phyloP scores from a whole-genome alignment of 352 stramenopile genomes.

The Achlya hypogyna region DNA sequence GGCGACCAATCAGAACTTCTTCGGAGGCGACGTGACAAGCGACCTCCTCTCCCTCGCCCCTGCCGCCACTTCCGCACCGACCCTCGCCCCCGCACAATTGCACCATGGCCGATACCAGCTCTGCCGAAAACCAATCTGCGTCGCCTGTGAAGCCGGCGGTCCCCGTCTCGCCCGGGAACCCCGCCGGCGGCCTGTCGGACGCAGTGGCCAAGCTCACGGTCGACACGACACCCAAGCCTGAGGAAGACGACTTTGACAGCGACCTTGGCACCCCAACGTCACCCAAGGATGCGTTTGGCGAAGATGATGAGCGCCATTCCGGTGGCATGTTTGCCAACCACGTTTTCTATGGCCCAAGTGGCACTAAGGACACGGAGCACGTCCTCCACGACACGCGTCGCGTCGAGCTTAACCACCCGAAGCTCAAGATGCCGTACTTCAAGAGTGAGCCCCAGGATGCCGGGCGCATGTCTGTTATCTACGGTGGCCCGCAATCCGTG shows the following conservation, averaged over 20 bases:
- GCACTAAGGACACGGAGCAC: neutral
- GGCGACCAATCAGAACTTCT: neutral
- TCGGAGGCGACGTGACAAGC: neutral
- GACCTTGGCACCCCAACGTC: slow-evolving; percentile 5
- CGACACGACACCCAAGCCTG: neutral
- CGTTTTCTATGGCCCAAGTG: slow-evolving; percentile 2
- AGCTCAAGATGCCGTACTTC: slow-evolving; percentile 2
- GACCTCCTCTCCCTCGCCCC: neutral
- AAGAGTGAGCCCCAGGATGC: slow-evolving; percentile 9
- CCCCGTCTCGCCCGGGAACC: neutral
- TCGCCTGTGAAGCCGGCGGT: neutral
- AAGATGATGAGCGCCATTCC: neutral
- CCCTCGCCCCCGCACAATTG: too few species aligned
- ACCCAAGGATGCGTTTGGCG: slow-evolving; percentile 11
- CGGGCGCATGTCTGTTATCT: neutral
- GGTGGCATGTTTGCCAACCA: slow-evolving; percentile 9
- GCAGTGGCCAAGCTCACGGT: neutral
- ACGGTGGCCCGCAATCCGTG: neutral
- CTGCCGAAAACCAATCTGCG: neutral
- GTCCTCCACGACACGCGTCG: slow-evolving; percentile 2
- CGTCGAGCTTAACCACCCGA: slow-evolving; percentile 1
- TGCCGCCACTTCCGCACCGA: too few species aligned
- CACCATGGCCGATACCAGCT: neutral
- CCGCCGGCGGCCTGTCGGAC: too few species aligned
- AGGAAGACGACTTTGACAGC: neutral